These are phyloP conservation scores for Eucalyptus marginata DNA, from an alignment of 345 rosid genomes.

Conservation along the genomic window DNA sequence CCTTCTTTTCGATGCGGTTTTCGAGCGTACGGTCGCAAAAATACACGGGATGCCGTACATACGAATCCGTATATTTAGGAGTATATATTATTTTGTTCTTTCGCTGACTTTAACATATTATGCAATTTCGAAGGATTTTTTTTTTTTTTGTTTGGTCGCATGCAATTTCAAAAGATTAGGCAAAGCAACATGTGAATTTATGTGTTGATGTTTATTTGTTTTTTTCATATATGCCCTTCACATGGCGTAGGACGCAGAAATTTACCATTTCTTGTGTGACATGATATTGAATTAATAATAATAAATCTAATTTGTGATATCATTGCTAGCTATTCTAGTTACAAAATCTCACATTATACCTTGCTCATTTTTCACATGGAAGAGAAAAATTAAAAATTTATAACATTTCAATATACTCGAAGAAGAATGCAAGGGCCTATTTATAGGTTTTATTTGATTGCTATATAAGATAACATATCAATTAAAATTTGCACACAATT, in stretches of 20 bases:
- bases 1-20: background rate
- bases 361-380: rapidly evolving
- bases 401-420: background rate
- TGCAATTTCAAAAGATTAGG: background rate
- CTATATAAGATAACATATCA: background rate
- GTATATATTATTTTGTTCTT: background rate
- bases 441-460: too few relatives aligned
- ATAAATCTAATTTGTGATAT: too few relatives aligned
- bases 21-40: background rate
- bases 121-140: background rate
- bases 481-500: background rate
- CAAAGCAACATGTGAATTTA: background rate
- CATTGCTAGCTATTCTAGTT: rapidly evolving
- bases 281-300: too few relatives aligned
- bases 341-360: too few relatives aligned
- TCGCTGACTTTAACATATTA: background rate
- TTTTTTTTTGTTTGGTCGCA: too few relatives aligned
- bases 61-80: background rate
- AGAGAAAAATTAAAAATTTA: too few relatives aligned
- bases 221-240: background rate
- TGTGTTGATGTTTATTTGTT: background rate
- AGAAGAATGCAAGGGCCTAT: background rate
- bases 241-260: background rate
- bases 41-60: background rate
- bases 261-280: background rate